Evolutionary conservation across 1,139 yeast species (phyloP), one percentile per base, ranked within the genome.

Genomic region (Geotrichum phurueaensis): DNA sequence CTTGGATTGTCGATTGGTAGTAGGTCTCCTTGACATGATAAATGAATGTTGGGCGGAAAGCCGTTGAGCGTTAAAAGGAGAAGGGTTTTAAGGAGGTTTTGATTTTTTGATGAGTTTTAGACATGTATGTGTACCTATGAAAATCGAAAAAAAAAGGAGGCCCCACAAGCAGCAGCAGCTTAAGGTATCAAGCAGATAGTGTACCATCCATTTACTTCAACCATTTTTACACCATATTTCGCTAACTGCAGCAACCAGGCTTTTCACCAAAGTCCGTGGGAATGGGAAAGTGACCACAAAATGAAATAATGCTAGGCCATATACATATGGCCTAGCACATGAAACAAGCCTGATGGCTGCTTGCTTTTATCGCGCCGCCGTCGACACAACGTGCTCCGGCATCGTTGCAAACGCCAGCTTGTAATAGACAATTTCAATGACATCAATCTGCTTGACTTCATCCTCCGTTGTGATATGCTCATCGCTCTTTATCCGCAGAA

Each of bases 351-450:
- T n/a, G 3, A n/a, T n/a, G 20, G 47, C 47, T 15, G n/a, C 6
- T 48, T 20, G 9, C 27, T 48, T n/a, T n/a, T n/a, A 23, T 22
- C 51, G 23, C 31, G 53, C 31, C 20, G 31, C 20, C 48, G 20
- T 56, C 33, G 60, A 56, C 23, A 71, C 70, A 22, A 71, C 64
- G 1, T 75, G 76, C 61, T 72, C 76, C 1, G 76, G 76, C 53
- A 78, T 70, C 36, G 71, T 63, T 36, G 68, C 63, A 63, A 75
- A 75, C 29, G 73, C 63, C 1, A 73, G 60, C 62, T 74, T 73
- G 57, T 73, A 69, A 39, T 67, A 66, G 31, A 75, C 65, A 31
- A 72, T 62, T 51, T 71, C 76, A 20, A 70, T 58, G 13, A 70
- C 63, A 3, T 70, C 68, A 25, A 73, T 65, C 18, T 64, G 67